These are phyloP conservation scores for Mucor circinelloides DNA, from an alignment of 371 early-diverging fungal genomes.

Conservation along the genomic window DNA sequence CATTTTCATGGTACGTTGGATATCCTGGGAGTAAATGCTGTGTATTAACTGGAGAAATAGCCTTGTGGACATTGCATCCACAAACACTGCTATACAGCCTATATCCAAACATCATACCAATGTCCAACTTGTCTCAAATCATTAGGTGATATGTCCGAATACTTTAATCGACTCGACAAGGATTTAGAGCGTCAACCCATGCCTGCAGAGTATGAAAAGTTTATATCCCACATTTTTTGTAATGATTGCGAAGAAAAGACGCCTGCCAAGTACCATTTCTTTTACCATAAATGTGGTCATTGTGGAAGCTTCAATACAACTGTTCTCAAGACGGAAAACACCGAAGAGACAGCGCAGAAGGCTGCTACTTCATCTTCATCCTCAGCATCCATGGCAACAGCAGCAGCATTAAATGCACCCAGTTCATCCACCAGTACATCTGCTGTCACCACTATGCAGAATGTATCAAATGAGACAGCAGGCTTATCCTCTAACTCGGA, in stretches of 20 bases:
- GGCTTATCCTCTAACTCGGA: constrained; percentile 22
- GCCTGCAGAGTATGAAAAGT: constrained; percentile 88
- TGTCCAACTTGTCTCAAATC: constrained; percentile 97
- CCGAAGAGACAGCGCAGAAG: constrained; percentile 16
- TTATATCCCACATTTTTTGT: constrained; percentile 80
- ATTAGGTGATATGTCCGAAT: constrained; percentile 81
- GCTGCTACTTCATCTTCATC: background rate
- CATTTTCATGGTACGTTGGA: constrained; percentile 78
- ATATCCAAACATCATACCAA: constrained; percentile 88
- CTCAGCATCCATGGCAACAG: background rate
- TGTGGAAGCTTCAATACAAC: constrained; percentile 95
- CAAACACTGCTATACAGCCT: constrained; percentile 80
- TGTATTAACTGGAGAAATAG: constrained; percentile 33
- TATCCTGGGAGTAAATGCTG: too few relatives aligned
- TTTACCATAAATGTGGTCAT: constrained; percentile 91
- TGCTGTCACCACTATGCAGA: background rate
- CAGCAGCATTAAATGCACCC: background rate
- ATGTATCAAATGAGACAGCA: constrained; percentile 6
- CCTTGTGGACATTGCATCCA: constrained; percentile 97
- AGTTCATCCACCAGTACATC: background rate
- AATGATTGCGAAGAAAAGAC: constrained; percentile 94
- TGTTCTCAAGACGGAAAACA: constrained; percentile 66
- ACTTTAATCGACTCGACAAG: constrained; percentile 84
- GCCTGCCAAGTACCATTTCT: constrained; percentile 85
- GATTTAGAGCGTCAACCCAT: constrained; percentile 83